Base-by-base conservation (phyloP, 768 basidiomycete species). In the Cystobasidium tubakii region DNA sequence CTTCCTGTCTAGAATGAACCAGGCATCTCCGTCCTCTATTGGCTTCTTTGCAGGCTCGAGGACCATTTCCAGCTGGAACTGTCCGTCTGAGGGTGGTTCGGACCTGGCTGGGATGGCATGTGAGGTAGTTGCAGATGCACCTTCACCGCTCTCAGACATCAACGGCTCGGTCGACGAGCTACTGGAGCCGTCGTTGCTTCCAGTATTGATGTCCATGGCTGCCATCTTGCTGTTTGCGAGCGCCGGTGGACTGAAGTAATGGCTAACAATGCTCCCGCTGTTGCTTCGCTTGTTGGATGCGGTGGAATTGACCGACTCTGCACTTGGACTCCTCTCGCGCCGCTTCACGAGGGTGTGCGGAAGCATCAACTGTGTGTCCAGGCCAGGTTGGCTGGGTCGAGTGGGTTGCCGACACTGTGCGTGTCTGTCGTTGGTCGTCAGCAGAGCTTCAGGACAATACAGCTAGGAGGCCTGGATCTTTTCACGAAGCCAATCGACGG, bases 1-100 rank as follows among this genome's bases (percentile, higher is more conserved):
- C 25, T 78, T 77, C 62, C 85, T 81, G 25, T 88, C 84, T 33
- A 94, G 84, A 62, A 94, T 82, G 82, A 86, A 92, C 91, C 91
- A 93, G 10, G 84, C 87, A 64, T 91, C 87, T 55, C 89, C 89
- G 9, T 84, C 82, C 34, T 84, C 82, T 85, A 92, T 86, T 50
- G 25, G 25, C 27, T 27, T 39, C 42, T 62, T 43, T 44, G 36
- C 42, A 15, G 50, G 27, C 2, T 27, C 23, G 2, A 42, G 23
- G 23, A 75, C 50, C 23, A 33, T 39, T 25, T 25, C 36, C 15
- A 75, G 60, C 54, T 75, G 74, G 2, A 23, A 25, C n/a, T 27
- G 36, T 1, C 71, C 74, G n/a, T 65, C 63, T 27, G 65, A 33
- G 17, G 36, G 65, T 1, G 65, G 31, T 23, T 4, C 53, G 39